Evolutionary conservation across 2,329 filamentous ascomycete genomes (phyloP), one percentile per base, ranked within the genome.

Genomic region (Metarhizium anisopliae): DNA sequence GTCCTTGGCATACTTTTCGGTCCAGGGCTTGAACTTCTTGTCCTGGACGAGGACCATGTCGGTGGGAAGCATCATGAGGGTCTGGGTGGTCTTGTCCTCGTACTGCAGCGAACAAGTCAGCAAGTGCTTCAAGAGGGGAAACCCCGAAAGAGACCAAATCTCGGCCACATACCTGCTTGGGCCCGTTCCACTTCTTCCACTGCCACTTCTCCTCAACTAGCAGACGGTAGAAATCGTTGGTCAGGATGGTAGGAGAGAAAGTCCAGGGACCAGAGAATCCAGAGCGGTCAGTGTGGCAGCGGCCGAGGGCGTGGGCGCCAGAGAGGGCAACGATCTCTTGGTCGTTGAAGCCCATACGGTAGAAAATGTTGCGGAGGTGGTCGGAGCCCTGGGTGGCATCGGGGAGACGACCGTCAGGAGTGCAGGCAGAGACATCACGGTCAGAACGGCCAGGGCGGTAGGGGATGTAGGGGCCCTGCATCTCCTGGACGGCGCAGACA

Each of bases 301-400:
- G 89, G 60, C 92, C 92, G 42, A 96, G 82, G 54, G 90, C 88
- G 76, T 96, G 91, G 51, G 88, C 91, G 63, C 91, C 91, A 29
- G 81, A 80, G 54, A 97, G 82, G 35, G 93, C 94, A 50, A 96
- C 93, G 69, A 97, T 97, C 75, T 96, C 92, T 67, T 89, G 89
- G 76, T 99, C 93, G 73, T 94, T 87, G 81, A 96, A 97, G 63
- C 93, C 93, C 93, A 97, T 97, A 70, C 93, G 90, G 73, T 85
- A 83, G 75, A 97, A 99, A 78, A 97, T 93, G 75, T 83, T 83
- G 67, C 94, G 87, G 65, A 97, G 82, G 76, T 97, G 93, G 68
- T 85, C 82, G 59, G 85, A 78, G 59, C 82, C 87, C 80, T 96
- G 83, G 64, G 83, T 72, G 53, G 81, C 93, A 70, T 99, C 91